A percentile compares a stretch with the other conserved stretches of the same genome.
These are phyloP conservation scores for Talaromyces verruculosus DNA, from an alignment of 2,329 filamentous ascomycete genomes.

Conservation along the genomic window DNA sequence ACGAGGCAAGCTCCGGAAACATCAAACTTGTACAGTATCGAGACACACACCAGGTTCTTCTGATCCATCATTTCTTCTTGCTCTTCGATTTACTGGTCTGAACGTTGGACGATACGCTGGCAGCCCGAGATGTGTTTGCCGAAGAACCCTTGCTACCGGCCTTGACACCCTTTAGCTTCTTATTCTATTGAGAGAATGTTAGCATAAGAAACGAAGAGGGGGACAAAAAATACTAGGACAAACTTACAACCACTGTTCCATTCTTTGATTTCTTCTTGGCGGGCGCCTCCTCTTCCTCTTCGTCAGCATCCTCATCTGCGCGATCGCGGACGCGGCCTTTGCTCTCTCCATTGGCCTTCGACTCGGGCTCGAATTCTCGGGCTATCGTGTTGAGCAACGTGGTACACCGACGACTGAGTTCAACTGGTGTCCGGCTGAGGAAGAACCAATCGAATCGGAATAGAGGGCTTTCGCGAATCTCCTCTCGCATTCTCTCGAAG, in stretches of 20 bases:
- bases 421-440: conserved; percentile 86
- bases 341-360: conserved; percentile 58
- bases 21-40: conserved; percentile 1
- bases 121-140: conserved; percentile 76
- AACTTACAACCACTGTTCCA: conserved; percentile 69
- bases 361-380: conserved; percentile 77
- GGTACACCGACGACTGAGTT: conserved; percentile 88
- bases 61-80: conserved; percentile 48
- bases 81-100: conserved; percentile 53
- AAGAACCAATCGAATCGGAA: conserved; percentile 99
- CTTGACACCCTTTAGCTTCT: conserved; percentile 86
- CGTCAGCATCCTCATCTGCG: conserved; percentile 78
- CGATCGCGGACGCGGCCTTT: conserved; percentile 63
- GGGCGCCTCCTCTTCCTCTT: conserved; percentile 81
- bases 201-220: background rate
- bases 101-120: conserved; percentile 74
- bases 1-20: background rate
- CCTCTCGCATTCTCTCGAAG: conserved; percentile 93
- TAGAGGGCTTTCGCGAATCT: conserved; percentile 88
- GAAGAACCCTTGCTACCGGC: conserved; percentile 72
- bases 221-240: background rate
- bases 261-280: conserved; percentile 79
- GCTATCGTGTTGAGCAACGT: conserved; percentile 93
- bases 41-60: background rate
- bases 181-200: conserved; percentile 64